Evolutionary conservation across 345 rosid genomes (phyloP).

Genomic region (Acer campestre): DNA sequence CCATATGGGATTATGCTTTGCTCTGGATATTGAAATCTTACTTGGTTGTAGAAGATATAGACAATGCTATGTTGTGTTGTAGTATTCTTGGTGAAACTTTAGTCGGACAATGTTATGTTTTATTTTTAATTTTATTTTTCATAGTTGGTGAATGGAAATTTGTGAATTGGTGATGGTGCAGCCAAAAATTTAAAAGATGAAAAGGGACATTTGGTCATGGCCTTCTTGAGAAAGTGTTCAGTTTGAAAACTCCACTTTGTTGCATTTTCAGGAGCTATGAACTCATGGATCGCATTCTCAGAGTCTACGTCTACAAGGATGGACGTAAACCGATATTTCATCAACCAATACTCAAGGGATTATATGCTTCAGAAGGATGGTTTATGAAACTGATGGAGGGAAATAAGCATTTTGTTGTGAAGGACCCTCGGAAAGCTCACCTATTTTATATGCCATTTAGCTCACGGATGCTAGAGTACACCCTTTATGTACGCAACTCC

Average conservation of each 20-base stretch:
- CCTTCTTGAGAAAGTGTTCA: conserved; percentile 6
- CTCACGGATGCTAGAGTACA: conserved; percentile 84
- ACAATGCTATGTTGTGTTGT: background rate
- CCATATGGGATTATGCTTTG: conserved; percentile 2
- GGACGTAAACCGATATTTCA: conserved; percentile 90
- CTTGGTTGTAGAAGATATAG: background rate
- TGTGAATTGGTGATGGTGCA: background rate
- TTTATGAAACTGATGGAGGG: conserved; percentile 97
- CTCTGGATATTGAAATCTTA: conserved; percentile 2
- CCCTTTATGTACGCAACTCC: conserved; percentile 87
- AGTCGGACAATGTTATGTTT: no score
- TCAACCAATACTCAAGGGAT: conserved; percentile 83
- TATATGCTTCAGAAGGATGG: conserved; percentile 99
- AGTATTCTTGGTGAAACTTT: background rate
- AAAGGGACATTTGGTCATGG: background rate
- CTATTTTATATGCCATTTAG: conserved; percentile 96
- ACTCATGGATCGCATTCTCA: conserved; percentile 82
- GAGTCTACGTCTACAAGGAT: conserved; percentile 79
- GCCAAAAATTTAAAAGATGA: background rate
- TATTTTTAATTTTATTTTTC: no score
- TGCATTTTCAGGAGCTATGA: conserved; percentile 81
- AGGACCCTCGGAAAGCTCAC: conserved; percentile 84
- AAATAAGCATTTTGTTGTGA: conserved; percentile 66
- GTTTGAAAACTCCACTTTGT: conserved; percentile 24
- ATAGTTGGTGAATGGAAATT: background rate